Conservation (phyloP, 78 protist genomes). For the Dictyostelium citrinum region DNA sequence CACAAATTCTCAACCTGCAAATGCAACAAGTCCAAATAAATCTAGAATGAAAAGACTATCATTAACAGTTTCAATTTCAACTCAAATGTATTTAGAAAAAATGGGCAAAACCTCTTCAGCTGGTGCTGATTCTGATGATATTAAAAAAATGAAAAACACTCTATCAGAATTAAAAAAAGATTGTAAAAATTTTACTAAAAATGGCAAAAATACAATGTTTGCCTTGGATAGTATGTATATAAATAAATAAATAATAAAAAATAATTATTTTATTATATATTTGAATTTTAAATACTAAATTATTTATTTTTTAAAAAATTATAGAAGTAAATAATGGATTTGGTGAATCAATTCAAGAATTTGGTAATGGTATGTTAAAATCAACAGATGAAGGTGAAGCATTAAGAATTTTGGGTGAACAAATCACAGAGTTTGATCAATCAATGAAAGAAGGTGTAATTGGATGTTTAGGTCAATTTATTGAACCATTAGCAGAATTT, state of each 20-base stretch:
- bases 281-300: too few species aligned
- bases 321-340: conserved; percentile 2
- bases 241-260: too few species aligned
- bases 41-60: conserved; percentile 65
- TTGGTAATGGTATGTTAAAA: conserved; percentile 57
- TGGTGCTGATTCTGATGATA: conserved; percentile 29
- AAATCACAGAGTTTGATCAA: conserved; percentile 24
- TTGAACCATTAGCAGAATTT: conserved; percentile 45
- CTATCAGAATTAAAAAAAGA: conserved; percentile 33
- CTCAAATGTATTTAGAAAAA: conserved; percentile 67
- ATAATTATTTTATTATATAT: too few species aligned
- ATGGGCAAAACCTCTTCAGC: neutral
- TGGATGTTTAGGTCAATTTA: neutral
- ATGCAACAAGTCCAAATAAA: conserved; percentile 15
- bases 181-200: conserved; percentile 1
- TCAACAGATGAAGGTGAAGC: conserved; percentile 40
- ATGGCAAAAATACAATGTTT: neutral
- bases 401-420: conserved; percentile 34
- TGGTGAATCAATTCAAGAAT: conserved; percentile 23
- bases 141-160: conserved; percentile 11
- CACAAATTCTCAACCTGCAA: neutral
- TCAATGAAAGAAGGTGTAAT: conserved; percentile 13
- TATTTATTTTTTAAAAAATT: neutral
- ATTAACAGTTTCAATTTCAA: conserved; percentile 54
- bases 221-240: conserved; percentile 33